Base-by-base conservation (phyloP, 352 stramenopile genomes). In the Phytophthora brassicae region DNA sequence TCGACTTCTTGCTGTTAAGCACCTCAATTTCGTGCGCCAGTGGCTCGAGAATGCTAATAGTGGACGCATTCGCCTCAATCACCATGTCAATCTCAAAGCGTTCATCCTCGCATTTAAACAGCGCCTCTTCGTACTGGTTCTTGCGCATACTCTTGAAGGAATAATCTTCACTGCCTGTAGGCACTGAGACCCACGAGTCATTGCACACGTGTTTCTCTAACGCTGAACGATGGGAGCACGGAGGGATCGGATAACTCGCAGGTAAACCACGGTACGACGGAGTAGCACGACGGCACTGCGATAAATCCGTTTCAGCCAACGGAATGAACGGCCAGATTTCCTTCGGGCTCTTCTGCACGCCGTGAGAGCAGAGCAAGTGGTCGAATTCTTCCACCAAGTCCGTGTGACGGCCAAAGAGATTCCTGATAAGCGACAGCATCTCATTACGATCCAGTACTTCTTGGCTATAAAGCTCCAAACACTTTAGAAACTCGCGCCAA, bases 51-150 rank as follows among this genome's bases (percentile, higher is more conserved):
- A 98, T 77, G 39, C 88, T 90, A 62, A 99, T 97, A 14, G 97
- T 98, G 20, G 86, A 91, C 20, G 89, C 81, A 74, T 99, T 99
- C 1, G 91, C 92, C 49, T 99, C 98, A 61, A 99, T 99, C 19
- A 96, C 85, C 85, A 94, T 96, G 58, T 95, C 86, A 43, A 94
- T 96, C 64, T 95, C 86, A 57, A 96, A 96, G 9, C 97, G 89
- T 72, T 99, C 98, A 72, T 99, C 98, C 77, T 99, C 98, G 57
- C 91, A 98, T 58, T 98, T 96, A 78, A 99, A 99, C 0, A 99
- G 75, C 6, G 93, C 91, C 70, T 99, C 97, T 69, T 99, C 98
- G 68, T 99, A 99, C 58, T 98, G 92, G 70, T 99, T 99, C 60
- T 98, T 98, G 31, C 97, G 92, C 95, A 99, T 99, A 68, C 99